Evolutionary conservation across 331 rosid species (phyloP), one percentile per base, ranked within the genome.

Genomic region (Prunus yedoensis): DNA sequence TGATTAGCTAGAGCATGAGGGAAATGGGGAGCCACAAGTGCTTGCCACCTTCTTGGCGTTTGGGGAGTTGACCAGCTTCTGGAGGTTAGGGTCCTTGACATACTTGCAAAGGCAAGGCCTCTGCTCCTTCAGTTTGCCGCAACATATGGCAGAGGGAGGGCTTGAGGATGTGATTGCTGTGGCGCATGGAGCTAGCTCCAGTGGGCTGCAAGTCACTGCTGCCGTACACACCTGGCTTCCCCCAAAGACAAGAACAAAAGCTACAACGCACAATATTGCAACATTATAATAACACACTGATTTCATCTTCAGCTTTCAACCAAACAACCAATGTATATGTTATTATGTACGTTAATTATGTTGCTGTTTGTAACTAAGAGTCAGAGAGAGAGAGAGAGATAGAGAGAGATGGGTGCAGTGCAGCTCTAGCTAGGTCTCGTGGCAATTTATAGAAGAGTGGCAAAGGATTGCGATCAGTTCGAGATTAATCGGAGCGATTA

Each of bases 31-130:
- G 45, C 87, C 87, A 79, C 97, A 91, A 27, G 79, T 45, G 63
- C 25, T 46, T 54, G 88, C 85, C 49, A 91, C 96, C 75, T 78
- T 86, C 75, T 80, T 86, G 38, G 93, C 94, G 82, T 88, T 91
- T 25, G 93, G 92, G 77, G 93, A 89, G 81, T 53, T 85, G 71
- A 88, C 90, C 64, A 87, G 67, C 83, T 41, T 83, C 80, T 86
- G 83, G 49, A 87, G 87, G 52, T 72, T 89, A 2, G 97, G 94
- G 70, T 91, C 75, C 81, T 85, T 87, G 76, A 82, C 21, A 54
- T 87, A 86, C 38, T 66, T 64, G 78, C 96, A 90, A 67, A 90
- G 91, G 79, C 96, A 88, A 47, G 90, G 84, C 79, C 77, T 80
- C 63, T 88, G 93, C 67, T 90, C 85, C 71, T 72, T 85, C 59